phyloP scores from a whole-genome alignment of 139 green algal species.

The Chlorella sp. region DNA sequence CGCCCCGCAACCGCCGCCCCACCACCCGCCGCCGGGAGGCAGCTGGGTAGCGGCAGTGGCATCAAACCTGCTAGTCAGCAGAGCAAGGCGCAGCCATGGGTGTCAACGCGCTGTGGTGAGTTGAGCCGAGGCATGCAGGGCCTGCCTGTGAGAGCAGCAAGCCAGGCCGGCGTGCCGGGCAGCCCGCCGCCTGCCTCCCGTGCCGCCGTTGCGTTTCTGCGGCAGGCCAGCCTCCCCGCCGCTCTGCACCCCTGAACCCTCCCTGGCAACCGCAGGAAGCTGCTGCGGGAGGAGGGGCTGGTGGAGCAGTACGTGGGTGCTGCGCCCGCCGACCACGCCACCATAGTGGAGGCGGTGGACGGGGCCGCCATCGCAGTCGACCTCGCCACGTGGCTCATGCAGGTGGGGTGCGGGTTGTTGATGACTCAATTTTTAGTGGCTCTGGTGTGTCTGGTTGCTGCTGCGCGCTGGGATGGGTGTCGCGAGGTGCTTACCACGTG shows the following conservation, averaged over 20 bases:
- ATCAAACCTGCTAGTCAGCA: too few relatives aligned
- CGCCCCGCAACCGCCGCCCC: background rate
- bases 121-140: too few relatives aligned
- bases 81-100: slow-evolving; percentile 19
- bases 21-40: background rate
- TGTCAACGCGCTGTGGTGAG: slow-evolving; percentile 29
- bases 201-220: too few relatives aligned
- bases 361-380: slow-evolving; percentile 55
- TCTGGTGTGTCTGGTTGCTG: too few relatives aligned
- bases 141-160: too few relatives aligned
- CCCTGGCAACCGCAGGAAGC: background rate
- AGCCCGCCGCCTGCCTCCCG: too few relatives aligned
- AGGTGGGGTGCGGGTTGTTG: background rate
- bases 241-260: too few relatives aligned
- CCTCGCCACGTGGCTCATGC: slow-evolving; percentile 63
- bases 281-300: slow-evolving; percentile 28
- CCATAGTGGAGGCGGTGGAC: background rate
- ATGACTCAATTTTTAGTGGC: too few relatives aligned
- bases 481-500: too few relatives aligned
- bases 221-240: too few relatives aligned
- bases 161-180: too few relatives aligned
- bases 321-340: background rate
- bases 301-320: background rate
- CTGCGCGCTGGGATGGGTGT: too few relatives aligned
- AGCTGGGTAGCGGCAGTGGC: background rate